Evolutionary conservation across 1,284 basidiomycete genomes (phyloP).

Genomic region (Ganoderma sinense): DNA sequence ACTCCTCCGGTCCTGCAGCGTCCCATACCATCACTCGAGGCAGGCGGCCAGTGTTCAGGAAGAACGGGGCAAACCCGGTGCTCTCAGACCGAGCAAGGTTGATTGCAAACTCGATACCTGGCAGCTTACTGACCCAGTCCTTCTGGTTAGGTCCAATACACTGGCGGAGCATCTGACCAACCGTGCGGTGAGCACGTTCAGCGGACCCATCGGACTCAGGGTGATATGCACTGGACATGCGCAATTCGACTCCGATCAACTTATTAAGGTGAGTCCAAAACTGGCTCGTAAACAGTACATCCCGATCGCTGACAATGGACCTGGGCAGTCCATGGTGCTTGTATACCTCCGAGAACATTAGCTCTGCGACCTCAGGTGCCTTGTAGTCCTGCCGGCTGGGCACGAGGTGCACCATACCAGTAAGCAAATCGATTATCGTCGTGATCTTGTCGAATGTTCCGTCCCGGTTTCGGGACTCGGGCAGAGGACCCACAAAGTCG

Average conservation of each 20-base stretch:
- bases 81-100: constrained; percentile 34
- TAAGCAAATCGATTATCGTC: constrained; percentile 44
- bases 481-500: constrained; percentile 47
- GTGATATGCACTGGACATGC: constrained; percentile 52
- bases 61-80: constrained; percentile 41
- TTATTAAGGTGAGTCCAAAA: constrained; percentile 49
- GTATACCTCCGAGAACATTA: constrained; percentile 46
- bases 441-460: constrained; percentile 20
- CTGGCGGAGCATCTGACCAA: constrained; percentile 46
- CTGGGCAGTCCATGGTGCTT: constrained; percentile 49
- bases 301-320: constrained; percentile 49
- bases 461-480: constrained; percentile 32
- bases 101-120: constrained; percentile 38
- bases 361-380: constrained; percentile 45
- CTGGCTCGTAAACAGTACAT: constrained; percentile 48
- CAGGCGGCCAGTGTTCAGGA: constrained; percentile 3
- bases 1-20: background rate
- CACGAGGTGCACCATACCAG: constrained; percentile 40
- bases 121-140: constrained; percentile 31
- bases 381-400: constrained; percentile 38
- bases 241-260: constrained; percentile 42
- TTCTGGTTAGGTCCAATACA: constrained; percentile 37
- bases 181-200: constrained; percentile 42
- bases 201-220: constrained; percentile 41
- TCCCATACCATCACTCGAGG: background rate